phyloP scores from a whole-genome alignment of 345 rosid species.

The Bruguiera parviflora region DNA sequence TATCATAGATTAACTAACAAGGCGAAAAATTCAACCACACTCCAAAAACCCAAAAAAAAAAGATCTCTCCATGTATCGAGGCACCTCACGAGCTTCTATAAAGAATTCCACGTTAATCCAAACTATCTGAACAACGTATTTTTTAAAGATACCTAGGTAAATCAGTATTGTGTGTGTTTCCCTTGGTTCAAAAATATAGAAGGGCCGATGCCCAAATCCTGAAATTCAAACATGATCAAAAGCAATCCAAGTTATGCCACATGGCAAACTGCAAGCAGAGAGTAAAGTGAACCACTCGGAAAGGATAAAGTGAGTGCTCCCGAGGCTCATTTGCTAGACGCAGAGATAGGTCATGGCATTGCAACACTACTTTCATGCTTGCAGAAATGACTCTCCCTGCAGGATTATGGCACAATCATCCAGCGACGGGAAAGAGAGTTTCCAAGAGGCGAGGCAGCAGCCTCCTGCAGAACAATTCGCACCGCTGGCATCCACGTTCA shows the following conservation, averaged over 20 bases:
- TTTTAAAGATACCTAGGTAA: no score
- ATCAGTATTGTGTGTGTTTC: no score
- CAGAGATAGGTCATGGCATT: constrained; percentile 24
- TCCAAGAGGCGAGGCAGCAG: constrained; percentile 15
- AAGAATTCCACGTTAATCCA: no score
- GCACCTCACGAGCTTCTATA: no score
- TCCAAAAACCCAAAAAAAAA: no score
- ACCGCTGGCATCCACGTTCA: constrained; percentile 57
- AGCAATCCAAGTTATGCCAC: not conserved
- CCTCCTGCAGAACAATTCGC: constrained; percentile 61
- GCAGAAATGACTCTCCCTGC: constrained; percentile 10
- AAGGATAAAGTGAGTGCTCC: not conserved
- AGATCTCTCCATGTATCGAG: no score
- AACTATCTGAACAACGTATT: no score
- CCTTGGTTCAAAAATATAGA: no score
- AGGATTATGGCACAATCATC: constrained; percentile 38
- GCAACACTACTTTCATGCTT: constrained; percentile 10
- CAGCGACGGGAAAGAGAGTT: constrained; percentile 37
- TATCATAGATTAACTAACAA: not conserved
- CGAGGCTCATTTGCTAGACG: not conserved
- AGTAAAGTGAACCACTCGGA: no score
- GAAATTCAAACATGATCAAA: no score
- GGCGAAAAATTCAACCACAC: not conserved
- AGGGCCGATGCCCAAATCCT: no score
- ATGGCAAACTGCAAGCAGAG: not conserved